Base-by-base conservation (phyloP, 495 filamentous ascomycete genomes). In the Hypomontagnella monticulosa region DNA sequence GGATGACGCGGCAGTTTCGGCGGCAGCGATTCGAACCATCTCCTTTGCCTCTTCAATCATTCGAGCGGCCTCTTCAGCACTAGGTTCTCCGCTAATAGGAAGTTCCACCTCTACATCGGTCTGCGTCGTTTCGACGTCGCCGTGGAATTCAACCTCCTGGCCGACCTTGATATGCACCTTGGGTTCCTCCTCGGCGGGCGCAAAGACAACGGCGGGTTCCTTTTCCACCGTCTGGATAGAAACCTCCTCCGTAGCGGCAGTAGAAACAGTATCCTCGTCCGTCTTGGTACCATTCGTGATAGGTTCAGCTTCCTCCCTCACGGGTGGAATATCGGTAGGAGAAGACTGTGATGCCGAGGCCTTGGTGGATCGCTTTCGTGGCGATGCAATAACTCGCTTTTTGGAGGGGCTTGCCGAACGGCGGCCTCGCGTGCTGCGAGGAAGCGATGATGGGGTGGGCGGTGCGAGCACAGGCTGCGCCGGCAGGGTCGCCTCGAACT, bases 31-130 rank as follows among this genome's bases (percentile, higher is more conserved):
- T 50, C 90, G 85, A 4, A 98, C 95, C 92, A 97, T 97, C 65
- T 87, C 87, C 74, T 90, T 92, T 5, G 95, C 95, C 74, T 91
- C 84, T 44, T 86, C 88, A 43, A 98, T 88, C 89, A 97, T 91
- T 32, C 88, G 83, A 55, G 90, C 81, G 0, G 93, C 87, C 50
- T 90, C 88, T 38, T 91, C 90, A 2, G 90, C 84, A 8, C 89
- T 82, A 0, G 91, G 90, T 37, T 93, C 87, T 12, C 89, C 87
- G 9, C 83, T 79, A 40, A 79, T 32, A 10, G 80, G 82, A 10
- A 88, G 81, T 68, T 97, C 91, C 9, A 96, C 81, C 57, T 89
- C 89, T 37, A 97, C 85, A n/a, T 86, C 88, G 9, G 91, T 97
- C 63, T 87, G 84, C 36, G 85, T 88, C 0, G 87, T 85, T 72